These are phyloP conservation scores for Tilletia walkeri DNA, from an alignment of 1,284 basidiomycete genomes.

Conservation along the genomic window DNA sequence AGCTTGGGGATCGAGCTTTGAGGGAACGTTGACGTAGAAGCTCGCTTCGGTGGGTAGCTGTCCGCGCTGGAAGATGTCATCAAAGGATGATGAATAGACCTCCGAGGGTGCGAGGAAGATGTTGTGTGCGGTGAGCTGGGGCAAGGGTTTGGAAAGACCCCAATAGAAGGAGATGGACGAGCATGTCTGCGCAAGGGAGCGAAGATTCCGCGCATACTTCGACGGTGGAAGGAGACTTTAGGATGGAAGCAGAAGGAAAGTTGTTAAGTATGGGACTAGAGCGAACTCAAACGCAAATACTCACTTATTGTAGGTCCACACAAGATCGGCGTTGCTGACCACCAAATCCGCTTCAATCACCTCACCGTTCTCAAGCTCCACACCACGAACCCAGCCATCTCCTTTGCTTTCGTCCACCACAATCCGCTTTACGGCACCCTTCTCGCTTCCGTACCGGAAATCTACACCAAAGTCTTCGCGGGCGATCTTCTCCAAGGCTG, in stretches of 20 bases:
- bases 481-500: conserved; percentile 59
- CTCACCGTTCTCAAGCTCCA: conserved; percentile 58
- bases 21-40: conserved; percentile 63
- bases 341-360: conserved; percentile 59
- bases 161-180: conserved; percentile 63
- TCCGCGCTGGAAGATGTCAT: conserved; percentile 61
- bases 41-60: conserved; percentile 61
- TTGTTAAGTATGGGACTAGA: neutral
- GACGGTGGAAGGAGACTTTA: conserved; percentile 57
- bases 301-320: conserved; percentile 59
- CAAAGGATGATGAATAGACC: conserved; percentile 60
- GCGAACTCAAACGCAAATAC: neutral
- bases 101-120: conserved; percentile 54
- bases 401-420: conserved; percentile 32
- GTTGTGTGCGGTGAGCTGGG: conserved; percentile 60
- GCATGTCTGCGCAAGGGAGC: conserved; percentile 57
- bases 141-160: conserved; percentile 58
- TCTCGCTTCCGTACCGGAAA: conserved; percentile 56
- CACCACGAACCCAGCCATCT: conserved; percentile 53
- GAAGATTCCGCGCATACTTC: conserved; percentile 47
- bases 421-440: conserved; percentile 56
- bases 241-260: neutral
- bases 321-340: conserved; percentile 62
- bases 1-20: conserved; percentile 55
- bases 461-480: conserved; percentile 55